Conservation (phyloP, 495 filamentous ascomycete species). For the Hypomontagnella submonticulosa region DNA sequence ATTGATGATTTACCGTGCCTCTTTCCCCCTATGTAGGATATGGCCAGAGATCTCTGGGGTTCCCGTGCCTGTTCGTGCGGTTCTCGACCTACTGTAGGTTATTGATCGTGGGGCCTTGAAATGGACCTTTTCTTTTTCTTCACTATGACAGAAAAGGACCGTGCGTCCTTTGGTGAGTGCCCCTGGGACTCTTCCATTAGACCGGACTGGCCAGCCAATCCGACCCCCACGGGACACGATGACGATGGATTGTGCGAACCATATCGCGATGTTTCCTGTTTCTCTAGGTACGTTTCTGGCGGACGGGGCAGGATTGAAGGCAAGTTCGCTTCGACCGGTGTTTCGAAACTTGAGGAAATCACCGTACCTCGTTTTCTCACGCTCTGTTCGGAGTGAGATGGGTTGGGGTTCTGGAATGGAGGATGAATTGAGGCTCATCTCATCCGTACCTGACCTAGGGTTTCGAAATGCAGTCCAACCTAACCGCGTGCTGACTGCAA, state of each 20-base stretch:
- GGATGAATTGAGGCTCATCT: neutral
- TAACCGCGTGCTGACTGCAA: slow-evolving; percentile 1
- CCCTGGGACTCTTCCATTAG: neutral
- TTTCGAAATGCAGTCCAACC: neutral
- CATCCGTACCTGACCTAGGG: neutral
- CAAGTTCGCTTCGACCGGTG: neutral
- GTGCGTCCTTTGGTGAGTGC: slow-evolving; percentile 9
- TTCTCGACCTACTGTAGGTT: too few species aligned
- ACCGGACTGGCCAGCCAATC: too few species aligned
- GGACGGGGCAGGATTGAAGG: neutral
- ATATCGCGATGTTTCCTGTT: neutral
- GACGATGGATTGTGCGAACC: slow-evolving; percentile 8
- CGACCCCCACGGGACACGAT: slow-evolving; percentile 6
- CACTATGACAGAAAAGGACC: neutral
- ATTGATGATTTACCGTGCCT: too few species aligned
- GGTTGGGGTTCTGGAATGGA: slow-evolving; percentile 12
- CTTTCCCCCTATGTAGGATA: too few species aligned
- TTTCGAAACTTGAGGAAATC: neutral
- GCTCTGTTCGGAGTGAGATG: neutral
- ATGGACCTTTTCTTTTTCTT: too few species aligned
- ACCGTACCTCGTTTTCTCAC: neutral
- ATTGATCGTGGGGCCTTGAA: too few species aligned
- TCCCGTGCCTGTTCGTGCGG: too few species aligned
- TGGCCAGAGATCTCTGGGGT: too few species aligned
- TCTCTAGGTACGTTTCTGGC: neutral